Base-by-base conservation (phyloP, 768 basidiomycete genomes). In the Phanerodontia chrysosporium region DNA sequence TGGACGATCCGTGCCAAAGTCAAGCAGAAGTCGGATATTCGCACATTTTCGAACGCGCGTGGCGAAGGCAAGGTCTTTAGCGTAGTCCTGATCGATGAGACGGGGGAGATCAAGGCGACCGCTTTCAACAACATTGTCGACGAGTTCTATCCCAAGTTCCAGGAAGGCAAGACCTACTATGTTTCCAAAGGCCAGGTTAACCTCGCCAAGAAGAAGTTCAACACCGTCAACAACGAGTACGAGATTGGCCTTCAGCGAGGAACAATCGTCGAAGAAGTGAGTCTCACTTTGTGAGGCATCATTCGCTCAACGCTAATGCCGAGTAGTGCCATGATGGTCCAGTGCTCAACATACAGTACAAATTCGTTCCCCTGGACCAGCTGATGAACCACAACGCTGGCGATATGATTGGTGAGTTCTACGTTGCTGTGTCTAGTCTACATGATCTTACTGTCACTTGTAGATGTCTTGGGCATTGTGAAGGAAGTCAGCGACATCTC, bases 1-100 rank as follows among this genome's bases (percentile, higher is more conserved):
- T 99, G 97, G 97, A 95, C 92, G 10, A 96, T 98, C 79, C 95
- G 94, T 71, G 96, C 92, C 28, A 88, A 92, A 44, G 92, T 98
- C 51, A 90, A 86, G 13, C 83, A 90, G 62, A 98, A 96, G 72
- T 84, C 84, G 1, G 97, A 98, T 0, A 85, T 98, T 67, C 88
- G 83, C 65, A 82, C 83, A n/a, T 99, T 89, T 84, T 88, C 90
- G 3, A 98, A 96, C 70, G 77, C 81, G 60, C 80, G 85, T 12
- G 97, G 97, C 30, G 97, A 98, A 66, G 96, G 97, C 36, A 95
- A 98, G 69, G 77, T 98, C 16, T 98, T 99, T 76, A 94, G 80
- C 65, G 86, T 93, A 18, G 95, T 88, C 0, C 73, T 98, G 27
- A 93, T 98, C 90, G 97, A 99, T 64, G 94, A 98, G 59, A 86